These are phyloP conservation scores for Auriscalpium vulgare DNA, from an alignment of 768 basidiomycete species.

Conservation along the genomic window DNA sequence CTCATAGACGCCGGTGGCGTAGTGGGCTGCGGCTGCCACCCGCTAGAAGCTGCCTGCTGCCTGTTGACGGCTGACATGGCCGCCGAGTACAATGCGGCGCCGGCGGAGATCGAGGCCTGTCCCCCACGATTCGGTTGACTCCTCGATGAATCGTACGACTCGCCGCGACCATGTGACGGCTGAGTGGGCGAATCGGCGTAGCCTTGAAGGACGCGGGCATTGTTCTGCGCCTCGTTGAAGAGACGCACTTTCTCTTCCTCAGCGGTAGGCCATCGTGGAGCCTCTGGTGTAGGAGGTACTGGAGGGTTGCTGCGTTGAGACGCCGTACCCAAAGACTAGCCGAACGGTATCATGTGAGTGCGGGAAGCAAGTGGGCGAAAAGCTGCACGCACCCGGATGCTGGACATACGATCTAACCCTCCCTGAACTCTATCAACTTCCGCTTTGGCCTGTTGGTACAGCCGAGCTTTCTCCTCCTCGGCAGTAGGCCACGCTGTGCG, in stretches of 20 bases:
- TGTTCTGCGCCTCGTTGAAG: slow-evolving; percentile 61
- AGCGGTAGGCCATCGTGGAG: slow-evolving; percentile 49
- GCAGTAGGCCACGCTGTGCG: slow-evolving; percentile 23
- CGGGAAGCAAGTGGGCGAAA: not conserved
- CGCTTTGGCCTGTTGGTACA: slow-evolving; percentile 33
- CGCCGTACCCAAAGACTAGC: slow-evolving; percentile 4
- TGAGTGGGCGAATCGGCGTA: slow-evolving; percentile 19
- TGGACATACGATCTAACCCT: slow-evolving; percentile 19
- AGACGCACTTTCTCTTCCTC: slow-evolving; percentile 71
- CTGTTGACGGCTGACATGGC: slow-evolving; percentile 35
- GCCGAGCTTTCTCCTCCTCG: slow-evolving; percentile 37
- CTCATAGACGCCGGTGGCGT: slow-evolving; percentile 12
- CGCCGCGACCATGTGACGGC: slow-evolving; percentile 5
- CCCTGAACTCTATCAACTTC: slow-evolving; percentile 33
- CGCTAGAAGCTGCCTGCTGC: slow-evolving; percentile 1
- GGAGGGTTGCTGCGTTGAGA: slow-evolving; percentile 15
- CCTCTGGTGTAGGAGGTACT: slow-evolving; percentile 6
- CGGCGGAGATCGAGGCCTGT: slow-evolving; percentile 27
- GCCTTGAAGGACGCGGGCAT: slow-evolving; percentile 53
- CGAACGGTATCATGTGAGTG: not conserved
- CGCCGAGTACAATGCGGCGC: slow-evolving; percentile 36
- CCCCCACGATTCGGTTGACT: slow-evolving; percentile 13
- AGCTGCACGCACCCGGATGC: slow-evolving; percentile 17
- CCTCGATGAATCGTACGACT: slow-evolving; percentile 7
- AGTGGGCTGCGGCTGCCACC: slow-evolving; percentile 11